phyloP scores from a whole-genome alignment of 345 rosid species.

The Rubroshorea leprosula region DNA sequence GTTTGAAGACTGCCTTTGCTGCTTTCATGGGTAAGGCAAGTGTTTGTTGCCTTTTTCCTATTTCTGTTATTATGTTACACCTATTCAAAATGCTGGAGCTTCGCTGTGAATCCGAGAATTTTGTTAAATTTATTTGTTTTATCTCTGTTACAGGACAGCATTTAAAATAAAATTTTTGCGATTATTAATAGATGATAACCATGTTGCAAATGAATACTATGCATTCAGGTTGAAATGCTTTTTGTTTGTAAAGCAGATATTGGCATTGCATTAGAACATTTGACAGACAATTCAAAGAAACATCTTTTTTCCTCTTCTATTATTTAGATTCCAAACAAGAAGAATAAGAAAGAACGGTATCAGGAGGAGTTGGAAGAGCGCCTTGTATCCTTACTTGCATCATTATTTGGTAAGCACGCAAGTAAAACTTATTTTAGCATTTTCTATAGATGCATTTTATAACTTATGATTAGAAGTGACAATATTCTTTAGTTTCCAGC shows the following conservation, averaged over 20 bases:
- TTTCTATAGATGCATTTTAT: background rate
- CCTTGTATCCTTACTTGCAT: constrained; percentile 67
- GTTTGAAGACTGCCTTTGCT: constrained; percentile 90
- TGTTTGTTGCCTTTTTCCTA: constrained; percentile 21
- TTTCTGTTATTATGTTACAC: background rate
- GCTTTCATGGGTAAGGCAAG: constrained; percentile 99
- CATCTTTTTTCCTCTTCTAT: constrained; percentile 13
- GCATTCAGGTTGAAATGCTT: no score
- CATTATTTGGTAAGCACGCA: constrained; percentile 86
- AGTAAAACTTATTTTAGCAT: constrained; percentile 20
- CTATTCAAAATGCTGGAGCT: background rate
- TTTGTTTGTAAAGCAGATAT: no score
- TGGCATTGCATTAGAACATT: no score
- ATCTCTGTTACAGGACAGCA: no score
- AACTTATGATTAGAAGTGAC: background rate
- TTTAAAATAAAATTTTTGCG: no score
- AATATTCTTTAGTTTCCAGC: no score
- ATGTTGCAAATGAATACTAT: no score
- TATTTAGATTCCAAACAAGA: constrained; percentile 82
- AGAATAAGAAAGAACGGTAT: constrained; percentile 76
- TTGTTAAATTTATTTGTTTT: background rate
- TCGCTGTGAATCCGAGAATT: background rate
- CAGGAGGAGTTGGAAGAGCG: constrained; percentile 93
- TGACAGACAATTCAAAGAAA: no score
- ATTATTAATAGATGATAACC: no score